Conservation (phyloP, 2,329 filamentous ascomycete species). For the Beauveria australis region DNA sequence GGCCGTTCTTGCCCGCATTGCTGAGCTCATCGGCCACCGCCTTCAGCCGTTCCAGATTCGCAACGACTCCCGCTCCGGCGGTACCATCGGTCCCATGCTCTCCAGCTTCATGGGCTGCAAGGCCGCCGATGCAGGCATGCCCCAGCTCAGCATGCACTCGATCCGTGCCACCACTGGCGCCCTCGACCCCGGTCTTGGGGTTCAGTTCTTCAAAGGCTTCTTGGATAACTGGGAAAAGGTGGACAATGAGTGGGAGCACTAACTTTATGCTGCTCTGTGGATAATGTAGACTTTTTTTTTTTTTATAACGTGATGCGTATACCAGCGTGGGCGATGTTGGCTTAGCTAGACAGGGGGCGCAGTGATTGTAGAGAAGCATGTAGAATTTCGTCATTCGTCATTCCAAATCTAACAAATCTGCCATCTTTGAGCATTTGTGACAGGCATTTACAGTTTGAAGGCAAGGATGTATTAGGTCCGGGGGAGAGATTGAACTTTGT, state of each 20-base stretch:
- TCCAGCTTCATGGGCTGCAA: conserved; percentile 72
- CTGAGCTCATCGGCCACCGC: conserved; percentile 60
- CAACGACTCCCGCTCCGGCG: conserved; percentile 82
- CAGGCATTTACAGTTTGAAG: background rate
- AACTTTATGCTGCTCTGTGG: background rate
- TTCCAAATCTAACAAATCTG: background rate
- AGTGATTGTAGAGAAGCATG: background rate
- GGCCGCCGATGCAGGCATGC: conserved; percentile 79
- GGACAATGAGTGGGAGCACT: conserved; percentile 64
- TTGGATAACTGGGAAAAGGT: conserved; percentile 79
- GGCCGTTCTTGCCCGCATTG: conserved; percentile 69
- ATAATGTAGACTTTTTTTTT: too few relatives aligned
- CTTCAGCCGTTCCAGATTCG: conserved; percentile 91
- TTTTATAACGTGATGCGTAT: background rate
- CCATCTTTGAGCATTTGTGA: background rate
- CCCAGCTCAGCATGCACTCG: conserved; percentile 90
- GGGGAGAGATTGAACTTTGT: background rate
- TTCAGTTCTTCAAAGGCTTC: conserved; percentile 83
- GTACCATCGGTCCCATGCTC: conserved; percentile 91
- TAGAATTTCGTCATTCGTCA: background rate
- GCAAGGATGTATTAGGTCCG: background rate
- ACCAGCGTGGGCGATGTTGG: background rate
- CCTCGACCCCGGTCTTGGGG: conserved; percentile 78
- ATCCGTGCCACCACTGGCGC: conserved; percentile 82
- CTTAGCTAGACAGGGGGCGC: background rate